Evolutionary conservation across 2,329 filamentous ascomycete genomes (phyloP).

Genomic region (Fusarium abutilonis): DNA sequence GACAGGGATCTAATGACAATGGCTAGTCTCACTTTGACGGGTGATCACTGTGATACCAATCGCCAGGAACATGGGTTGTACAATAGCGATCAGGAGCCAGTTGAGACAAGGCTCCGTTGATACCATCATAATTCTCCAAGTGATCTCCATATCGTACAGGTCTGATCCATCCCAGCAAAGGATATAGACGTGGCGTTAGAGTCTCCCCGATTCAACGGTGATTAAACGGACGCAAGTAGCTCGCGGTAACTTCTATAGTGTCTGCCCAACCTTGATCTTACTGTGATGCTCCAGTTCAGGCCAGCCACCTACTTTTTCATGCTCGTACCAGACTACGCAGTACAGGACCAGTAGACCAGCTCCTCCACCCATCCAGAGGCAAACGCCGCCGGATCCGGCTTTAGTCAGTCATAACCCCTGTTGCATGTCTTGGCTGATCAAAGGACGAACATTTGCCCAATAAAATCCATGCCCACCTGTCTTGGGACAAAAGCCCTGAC

Average conservation of each 20-base stretch:
- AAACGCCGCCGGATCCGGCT: slow-evolving; percentile 9
- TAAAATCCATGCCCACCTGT: slow-evolving; percentile 1
- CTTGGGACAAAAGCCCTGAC: background rate
- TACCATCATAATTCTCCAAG: background rate
- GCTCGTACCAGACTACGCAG: background rate
- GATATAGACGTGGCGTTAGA: background rate
- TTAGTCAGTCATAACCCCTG: background rate
- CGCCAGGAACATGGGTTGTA: background rate
- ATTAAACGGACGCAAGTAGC: background rate
- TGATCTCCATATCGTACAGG: background rate
- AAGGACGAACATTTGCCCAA: slow-evolving; percentile 1
- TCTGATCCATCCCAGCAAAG: background rate
- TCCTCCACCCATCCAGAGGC: background rate
- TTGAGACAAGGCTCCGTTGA: background rate
- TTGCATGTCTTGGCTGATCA: slow-evolving; percentile 6
- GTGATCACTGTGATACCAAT: background rate
- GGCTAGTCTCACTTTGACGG: background rate
- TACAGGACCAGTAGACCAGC: no score
- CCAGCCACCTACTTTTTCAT: background rate
- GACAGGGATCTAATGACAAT: background rate
- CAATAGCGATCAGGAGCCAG: background rate
- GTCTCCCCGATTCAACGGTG: background rate
- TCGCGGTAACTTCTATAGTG: background rate
- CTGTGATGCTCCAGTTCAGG: background rate
- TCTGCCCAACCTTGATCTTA: background rate